These are phyloP conservation scores for Pholiota molesta DNA, from an alignment of 768 basidiomycete genomes.

Conservation along the genomic window DNA sequence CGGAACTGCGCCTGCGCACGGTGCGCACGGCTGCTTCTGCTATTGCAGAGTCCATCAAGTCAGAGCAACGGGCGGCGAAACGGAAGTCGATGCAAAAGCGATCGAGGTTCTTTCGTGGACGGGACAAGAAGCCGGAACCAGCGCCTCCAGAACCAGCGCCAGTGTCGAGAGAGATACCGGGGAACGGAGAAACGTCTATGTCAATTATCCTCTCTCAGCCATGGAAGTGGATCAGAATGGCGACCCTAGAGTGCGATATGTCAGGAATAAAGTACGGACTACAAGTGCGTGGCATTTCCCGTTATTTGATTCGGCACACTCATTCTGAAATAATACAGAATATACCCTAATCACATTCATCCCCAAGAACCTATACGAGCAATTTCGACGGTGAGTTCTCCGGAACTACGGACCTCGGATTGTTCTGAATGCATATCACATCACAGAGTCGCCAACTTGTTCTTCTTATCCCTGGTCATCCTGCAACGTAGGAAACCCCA, in stretches of 20 bases:
- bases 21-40: constrained; percentile 93
- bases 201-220: constrained; percentile 71
- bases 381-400: constrained; percentile 79
- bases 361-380: constrained; percentile 93
- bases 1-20: constrained; percentile 83
- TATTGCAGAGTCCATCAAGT: constrained; percentile 82
- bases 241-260: constrained; percentile 81
- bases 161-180: constrained; percentile 45
- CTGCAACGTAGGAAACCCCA: constrained; percentile 62
- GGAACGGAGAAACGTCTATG: constrained; percentile 75
- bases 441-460: constrained; percentile 84
- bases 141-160: constrained; percentile 29
- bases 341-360: constrained; percentile 91
- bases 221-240: constrained; percentile 69
- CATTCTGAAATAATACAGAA: constrained; percentile 46
- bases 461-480: constrained; percentile 84
- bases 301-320: constrained; percentile 7
- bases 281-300: constrained; percentile 61
- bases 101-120: constrained; percentile 60
- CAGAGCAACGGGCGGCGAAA: constrained; percentile 70
- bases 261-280: constrained; percentile 92
- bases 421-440: constrained; percentile 12
- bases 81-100: constrained; percentile 55
- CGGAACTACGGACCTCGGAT: not conserved
- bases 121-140: constrained; percentile 49